Evolutionary conservation across 257 asterid species (phyloP), one percentile per base, ranked within the genome.

Genomic region (Primulina eburnea): DNA sequence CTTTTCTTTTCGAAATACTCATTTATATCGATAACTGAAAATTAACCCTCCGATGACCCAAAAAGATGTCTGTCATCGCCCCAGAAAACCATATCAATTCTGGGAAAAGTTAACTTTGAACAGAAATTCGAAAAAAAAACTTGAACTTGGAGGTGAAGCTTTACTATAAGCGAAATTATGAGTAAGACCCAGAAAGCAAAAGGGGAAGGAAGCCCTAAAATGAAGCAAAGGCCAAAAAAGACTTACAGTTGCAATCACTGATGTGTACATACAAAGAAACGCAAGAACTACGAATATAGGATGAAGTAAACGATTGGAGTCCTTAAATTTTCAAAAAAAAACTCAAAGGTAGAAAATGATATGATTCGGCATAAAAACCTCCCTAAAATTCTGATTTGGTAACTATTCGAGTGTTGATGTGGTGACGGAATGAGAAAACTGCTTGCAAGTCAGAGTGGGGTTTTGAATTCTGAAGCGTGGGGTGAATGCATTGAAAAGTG

Each of bases 231-330:
- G 74, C 70, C 35, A 69, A 77, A 76, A 73, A 71, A 76, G 81
- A 78, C 85, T 79, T 81, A 75, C 83, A 67, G 78, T 43, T 69
- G 78, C 82, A 79, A 78, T 77, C 71, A 81, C 83, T 79, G 89
- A 75, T 79, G 60, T 75, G 70, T 76, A 77, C 62, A 72, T 68
- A 72, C 55, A 74, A 62, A 62, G 60, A 68, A 80, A 81, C 69
- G 77, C 84, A 81, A 5, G 21, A 37, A 16, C 18, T 64, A 55
- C 72, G 76, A 64, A 67, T 55, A 74, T 61, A 58, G 2, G 73
- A 61, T 67, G 8, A 62, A 50, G 10, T 35, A 60, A 64, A 18
- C 47, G 30, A 64, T 21, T 28, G 37, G 40, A 63, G 64, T 52
- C 60, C 37, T 17, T 69, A 73, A 35, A 38, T 37, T 68, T 60